A percentile compares a stretch with the other conserved stretches of the same genome.
Conservation (phyloP, 345 rosid species). For the Hirschfeldia incana region DNA sequence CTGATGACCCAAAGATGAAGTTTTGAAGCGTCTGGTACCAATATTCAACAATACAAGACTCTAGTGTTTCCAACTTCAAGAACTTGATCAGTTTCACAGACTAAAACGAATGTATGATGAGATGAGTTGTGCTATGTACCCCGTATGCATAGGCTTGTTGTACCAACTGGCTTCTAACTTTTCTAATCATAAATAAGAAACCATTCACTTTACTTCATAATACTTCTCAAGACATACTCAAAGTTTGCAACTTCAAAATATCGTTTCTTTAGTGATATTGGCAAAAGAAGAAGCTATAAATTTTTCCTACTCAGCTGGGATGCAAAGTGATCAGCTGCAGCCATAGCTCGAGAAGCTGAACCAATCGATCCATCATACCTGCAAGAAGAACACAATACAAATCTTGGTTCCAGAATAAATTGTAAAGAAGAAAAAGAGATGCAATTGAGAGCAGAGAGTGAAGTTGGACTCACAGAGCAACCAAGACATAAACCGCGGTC, state of each 20-base stretch:
- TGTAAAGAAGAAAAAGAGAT: neutral
- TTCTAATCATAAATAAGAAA: neutral
- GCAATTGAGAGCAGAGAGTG: neutral
- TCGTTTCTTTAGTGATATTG: neutral
- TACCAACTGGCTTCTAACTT: neutral
- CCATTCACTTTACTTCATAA: neutral
- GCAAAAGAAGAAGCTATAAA: slow-evolving; percentile 26
- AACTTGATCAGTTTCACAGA: slow-evolving; percentile 4
- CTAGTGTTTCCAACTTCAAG: neutral
- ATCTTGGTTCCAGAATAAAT: neutral
- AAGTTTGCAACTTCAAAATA: neutral
- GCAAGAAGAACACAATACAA: slow-evolving; percentile 11
- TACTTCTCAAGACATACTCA: neutral
- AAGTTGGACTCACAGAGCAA: slow-evolving; percentile 62
- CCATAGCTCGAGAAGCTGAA: slow-evolving; percentile 70
- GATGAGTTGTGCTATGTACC: neutral
- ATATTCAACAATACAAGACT: neutral
- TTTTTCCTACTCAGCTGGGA: slow-evolving; percentile 51
- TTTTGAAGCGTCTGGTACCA: neutral
- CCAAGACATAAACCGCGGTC: slow-evolving; percentile 58
- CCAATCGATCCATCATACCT: slow-evolving; percentile 84
- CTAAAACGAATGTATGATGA: neutral
- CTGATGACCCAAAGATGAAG: slow-evolving; percentile 25
- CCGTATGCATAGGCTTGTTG: neutral
- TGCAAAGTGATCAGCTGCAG: slow-evolving; percentile 64